Conservation (phyloP, 1,284 basidiomycete genomes). For the Gomphus bonarii region DNA sequence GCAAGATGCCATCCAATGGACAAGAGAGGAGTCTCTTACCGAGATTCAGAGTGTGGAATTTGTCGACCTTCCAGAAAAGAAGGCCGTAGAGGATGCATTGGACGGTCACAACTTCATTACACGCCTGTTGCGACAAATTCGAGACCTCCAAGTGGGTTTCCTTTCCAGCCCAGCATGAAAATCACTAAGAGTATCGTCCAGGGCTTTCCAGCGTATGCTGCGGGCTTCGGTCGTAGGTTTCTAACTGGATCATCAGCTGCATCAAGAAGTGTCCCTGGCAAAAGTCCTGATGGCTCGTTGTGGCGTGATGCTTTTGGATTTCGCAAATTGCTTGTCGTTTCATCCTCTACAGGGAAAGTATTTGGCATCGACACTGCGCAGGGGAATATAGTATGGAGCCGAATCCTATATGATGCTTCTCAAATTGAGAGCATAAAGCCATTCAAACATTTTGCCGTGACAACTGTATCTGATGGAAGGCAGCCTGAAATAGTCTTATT, state of each 20-base stretch:
- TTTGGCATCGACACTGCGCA: slow-evolving; percentile 77
- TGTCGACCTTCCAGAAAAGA: slow-evolving; percentile 70
- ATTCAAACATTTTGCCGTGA: slow-evolving; percentile 45
- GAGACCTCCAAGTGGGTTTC: slow-evolving; percentile 47
- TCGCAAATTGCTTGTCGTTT: slow-evolving; percentile 72
- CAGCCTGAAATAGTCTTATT: slow-evolving; percentile 52
- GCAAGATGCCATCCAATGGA: slow-evolving; percentile 58
- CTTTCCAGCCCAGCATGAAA: slow-evolving; percentile 1
- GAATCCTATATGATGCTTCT: slow-evolving; percentile 39
- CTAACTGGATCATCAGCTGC: slow-evolving; percentile 51
- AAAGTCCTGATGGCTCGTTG: slow-evolving; percentile 22
- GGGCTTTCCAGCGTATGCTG: slow-evolving; percentile 64
- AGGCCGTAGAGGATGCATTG: slow-evolving; percentile 32
- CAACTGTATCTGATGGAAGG: slow-evolving; percentile 37
- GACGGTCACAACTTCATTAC: slow-evolving; percentile 37
- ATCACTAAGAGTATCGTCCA: slow-evolving; percentile 20
- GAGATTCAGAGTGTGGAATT: slow-evolving; percentile 57
- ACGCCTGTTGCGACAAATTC: slow-evolving; percentile 50
- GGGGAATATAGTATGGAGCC: slow-evolving; percentile 70
- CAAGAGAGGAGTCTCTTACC: slow-evolving; percentile 74
- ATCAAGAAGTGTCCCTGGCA: slow-evolving; percentile 24
- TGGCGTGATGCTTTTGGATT: slow-evolving; percentile 81
- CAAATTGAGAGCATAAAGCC: slow-evolving; percentile 41
- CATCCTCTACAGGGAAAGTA: slow-evolving; percentile 65
- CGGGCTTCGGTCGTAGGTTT: slow-evolving; percentile 64